Evolutionary conservation across 2,329 filamentous ascomycete genomes (phyloP).

Genomic region (Sclerotinia spermophila): DNA sequence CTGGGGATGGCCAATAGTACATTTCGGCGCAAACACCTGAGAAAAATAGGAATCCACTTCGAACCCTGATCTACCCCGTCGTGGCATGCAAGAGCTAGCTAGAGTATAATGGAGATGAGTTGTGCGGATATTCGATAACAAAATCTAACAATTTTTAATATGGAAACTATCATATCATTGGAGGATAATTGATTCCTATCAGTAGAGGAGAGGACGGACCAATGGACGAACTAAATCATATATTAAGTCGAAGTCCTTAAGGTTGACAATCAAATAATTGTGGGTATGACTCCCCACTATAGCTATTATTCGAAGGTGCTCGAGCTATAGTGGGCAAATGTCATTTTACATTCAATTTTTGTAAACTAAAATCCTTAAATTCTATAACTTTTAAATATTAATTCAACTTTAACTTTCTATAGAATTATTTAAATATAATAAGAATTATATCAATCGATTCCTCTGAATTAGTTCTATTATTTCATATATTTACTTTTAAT

Average conservation of each 20-base stretch:
- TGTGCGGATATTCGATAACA: not conserved
- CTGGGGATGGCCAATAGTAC: not conserved
- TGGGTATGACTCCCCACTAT: too few species aligned
- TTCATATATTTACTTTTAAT: too few species aligned
- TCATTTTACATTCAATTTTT: too few species aligned
- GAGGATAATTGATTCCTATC: not conserved
- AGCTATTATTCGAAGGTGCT: too few species aligned
- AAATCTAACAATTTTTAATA: not conserved
- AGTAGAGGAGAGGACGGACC: too few species aligned
- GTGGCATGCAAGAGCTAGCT: not conserved
- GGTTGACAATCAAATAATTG: not conserved
- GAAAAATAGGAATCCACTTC: not conserved
- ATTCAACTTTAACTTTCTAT: too few species aligned
- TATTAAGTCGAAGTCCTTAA: not conserved
- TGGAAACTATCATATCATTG: not conserved
- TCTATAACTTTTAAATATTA: not conserved
- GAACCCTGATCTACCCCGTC: not conserved
- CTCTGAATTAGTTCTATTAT: too few species aligned
- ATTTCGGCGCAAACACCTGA: constrained; percentile 1
- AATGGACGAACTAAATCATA: not conserved
- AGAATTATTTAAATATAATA: too few species aligned
- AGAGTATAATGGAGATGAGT: not conserved
- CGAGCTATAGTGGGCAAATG: too few species aligned
- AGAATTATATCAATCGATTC: too few species aligned
- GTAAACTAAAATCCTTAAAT: too few species aligned